Percentiles rank a stretch among this genome's conserved stretches.
Evolutionary conservation across 306 rosid genomes (phyloP).

Genomic region (Pyrus betulifolia): DNA sequence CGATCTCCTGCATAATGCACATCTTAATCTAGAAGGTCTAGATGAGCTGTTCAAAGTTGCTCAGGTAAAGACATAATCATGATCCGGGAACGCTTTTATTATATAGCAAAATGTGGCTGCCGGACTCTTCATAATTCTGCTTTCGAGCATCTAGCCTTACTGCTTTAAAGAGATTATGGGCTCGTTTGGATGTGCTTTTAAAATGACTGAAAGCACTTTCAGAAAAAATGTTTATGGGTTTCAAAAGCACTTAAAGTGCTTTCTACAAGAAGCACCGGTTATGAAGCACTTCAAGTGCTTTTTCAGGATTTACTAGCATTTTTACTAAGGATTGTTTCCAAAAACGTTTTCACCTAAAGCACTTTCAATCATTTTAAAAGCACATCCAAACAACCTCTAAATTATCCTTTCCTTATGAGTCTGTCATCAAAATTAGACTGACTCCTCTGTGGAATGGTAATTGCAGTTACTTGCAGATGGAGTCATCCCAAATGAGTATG

Average conservation of each 20-base stretch:
- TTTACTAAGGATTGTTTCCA: too few relatives aligned
- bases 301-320: too few relatives aligned
- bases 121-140: neutral
- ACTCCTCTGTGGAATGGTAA: slow-evolving; percentile 6
- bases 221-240: too few relatives aligned
- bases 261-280: too few relatives aligned
- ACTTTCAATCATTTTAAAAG: too few relatives aligned
- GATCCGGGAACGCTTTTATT: neutral
- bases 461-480: slow-evolving; percentile 93
- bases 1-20: slow-evolving; percentile 95
- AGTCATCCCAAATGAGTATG: slow-evolving; percentile 96
- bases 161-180: neutral
- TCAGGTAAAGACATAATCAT: slow-evolving; percentile 52
- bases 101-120: neutral
- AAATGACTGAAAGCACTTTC: too few relatives aligned
- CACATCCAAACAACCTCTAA: too few relatives aligned
- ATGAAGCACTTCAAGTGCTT: too few relatives aligned
- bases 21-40: slow-evolving; percentile 84
- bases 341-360: too few relatives aligned
- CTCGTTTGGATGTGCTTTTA: too few relatives aligned
- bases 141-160: neutral
- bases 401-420: neutral
- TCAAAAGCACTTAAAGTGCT: too few relatives aligned
- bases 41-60: slow-evolving; percentile 90
- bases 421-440: slow-evolving; percentile 2